Conservation (phyloP, 352 stramenopile species). For the Globisporangium polare region DNA sequence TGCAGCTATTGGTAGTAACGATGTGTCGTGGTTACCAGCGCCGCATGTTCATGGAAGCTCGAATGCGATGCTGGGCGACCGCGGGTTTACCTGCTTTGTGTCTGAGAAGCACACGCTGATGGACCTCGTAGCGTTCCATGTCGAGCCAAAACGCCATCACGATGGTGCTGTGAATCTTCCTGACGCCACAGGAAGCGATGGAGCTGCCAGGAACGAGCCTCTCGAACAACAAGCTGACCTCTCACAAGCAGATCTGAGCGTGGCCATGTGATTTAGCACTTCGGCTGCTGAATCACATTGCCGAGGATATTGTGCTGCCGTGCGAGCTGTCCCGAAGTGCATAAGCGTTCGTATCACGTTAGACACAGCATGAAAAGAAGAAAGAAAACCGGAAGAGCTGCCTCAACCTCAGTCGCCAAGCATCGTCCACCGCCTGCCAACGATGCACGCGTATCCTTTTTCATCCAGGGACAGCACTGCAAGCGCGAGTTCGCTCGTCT, state of each 20-base stretch:
- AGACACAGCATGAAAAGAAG: too few species aligned
- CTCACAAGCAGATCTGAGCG: background rate
- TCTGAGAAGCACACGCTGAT: conserved; percentile 19
- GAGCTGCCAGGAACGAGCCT: background rate
- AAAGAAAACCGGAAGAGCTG: too few species aligned
- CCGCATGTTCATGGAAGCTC: conserved; percentile 29
- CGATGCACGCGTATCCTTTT: too few species aligned
- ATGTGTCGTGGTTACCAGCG: conserved; percentile 7
- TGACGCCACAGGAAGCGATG: background rate
- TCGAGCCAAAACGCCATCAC: background rate
- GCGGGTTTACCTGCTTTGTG: conserved; percentile 20
- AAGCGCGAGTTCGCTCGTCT: too few species aligned
- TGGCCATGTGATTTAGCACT: too few species aligned
- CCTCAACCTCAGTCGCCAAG: too few species aligned
- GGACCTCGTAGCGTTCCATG: conserved; percentile 25
- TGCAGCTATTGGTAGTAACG: background rate
- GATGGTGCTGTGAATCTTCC: background rate
- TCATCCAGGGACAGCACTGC: too few species aligned
- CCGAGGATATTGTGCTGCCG: background rate
- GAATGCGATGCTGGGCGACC: conserved; percentile 28
- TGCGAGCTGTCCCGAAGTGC: too few species aligned
- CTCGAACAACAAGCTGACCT: background rate
- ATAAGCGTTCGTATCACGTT: too few species aligned
- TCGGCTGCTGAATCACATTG: too few species aligned
- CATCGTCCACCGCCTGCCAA: too few species aligned